Base-by-base conservation (phyloP, 2,329 filamentous ascomycete species). In the Massarina eburnea region DNA sequence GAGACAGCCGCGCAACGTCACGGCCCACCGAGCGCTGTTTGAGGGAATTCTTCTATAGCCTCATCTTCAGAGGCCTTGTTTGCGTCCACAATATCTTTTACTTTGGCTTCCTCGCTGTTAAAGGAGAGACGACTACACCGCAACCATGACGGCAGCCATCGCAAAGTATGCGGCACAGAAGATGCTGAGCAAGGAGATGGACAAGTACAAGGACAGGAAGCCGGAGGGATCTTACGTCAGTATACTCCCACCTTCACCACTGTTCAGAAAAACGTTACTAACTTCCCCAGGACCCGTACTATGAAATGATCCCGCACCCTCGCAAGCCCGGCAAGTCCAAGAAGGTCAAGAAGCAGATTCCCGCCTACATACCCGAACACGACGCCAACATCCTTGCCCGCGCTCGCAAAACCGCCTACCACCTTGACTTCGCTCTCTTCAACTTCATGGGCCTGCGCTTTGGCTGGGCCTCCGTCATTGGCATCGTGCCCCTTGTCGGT, bases 381-480 rank as follows among this genome's bases (percentile, higher is more conserved):
- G 94, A 99, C 71, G 85, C 80, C 62, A 80, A 86, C 52, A 78
- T 96, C 56, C 83, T 97, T 53, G 95, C 87, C 58, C 87, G 86
- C 59, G 89, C 95, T 58, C 92, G 95, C 71, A 82, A 86, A 59
- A 81, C 87, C 47, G 91, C 94, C 26, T 95, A 96, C 72, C 80
- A 83, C 29, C 81, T 96, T 20, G 94, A 97, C 70, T 87, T 90
- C 76, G 82, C 81, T 44, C 80, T 96, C 5, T 95, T 92, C 75
- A 91, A 82, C 62, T 82, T 89, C 64, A 82, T 87, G 54, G 90
- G 91, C 34, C 80, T 95, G 48, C 82, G 85, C 46, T 91, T 97
- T 64, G 94, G 94, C 43, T 96, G 91, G 90, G 83, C 88, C 41
- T 88, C 86, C 58, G 81, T 96, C 46, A 89, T 97, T 59, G 94